Evolutionary conservation across 2,329 filamentous ascomycete species (phyloP).

Genomic region (Ambrosiella cleistominuta): DNA sequence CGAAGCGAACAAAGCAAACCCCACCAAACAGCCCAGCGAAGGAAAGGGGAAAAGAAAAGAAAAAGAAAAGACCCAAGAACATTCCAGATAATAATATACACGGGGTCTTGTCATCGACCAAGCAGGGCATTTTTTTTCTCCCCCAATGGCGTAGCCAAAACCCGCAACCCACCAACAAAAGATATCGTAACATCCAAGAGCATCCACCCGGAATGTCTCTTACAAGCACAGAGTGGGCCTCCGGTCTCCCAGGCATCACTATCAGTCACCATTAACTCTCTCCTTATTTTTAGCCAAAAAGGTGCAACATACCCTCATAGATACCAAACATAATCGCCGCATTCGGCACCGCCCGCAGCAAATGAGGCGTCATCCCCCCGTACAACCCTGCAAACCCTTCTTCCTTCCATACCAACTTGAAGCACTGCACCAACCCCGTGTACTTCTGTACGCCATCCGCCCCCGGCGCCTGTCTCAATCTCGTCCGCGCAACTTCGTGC

Average conservation of each 20-base stretch:
- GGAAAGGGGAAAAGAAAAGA: background rate
- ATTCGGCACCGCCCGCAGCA: constrained; percentile 78
- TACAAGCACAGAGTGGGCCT: background rate
- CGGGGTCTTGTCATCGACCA: background rate
- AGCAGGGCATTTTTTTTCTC: background rate
- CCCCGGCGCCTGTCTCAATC: constrained; percentile 69
- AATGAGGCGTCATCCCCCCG: constrained; percentile 77
- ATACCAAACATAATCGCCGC: constrained; percentile 95
- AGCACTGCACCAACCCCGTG: constrained; percentile 74
- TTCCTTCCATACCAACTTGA: constrained; percentile 71
- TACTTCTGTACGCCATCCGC: constrained; percentile 58
- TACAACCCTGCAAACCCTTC: constrained; percentile 77
- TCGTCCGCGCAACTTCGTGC: constrained; percentile 76
- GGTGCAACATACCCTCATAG: constrained; percentile 43
- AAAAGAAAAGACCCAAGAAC: background rate
- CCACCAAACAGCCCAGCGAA: background rate
- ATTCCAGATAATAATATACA: background rate
- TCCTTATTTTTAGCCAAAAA: constrained; percentile 21
- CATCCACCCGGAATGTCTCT: background rate
- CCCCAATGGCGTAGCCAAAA: background rate
- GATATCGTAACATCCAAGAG: background rate
- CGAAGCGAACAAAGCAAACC: no score
- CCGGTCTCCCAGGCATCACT: background rate
- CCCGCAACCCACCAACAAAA: background rate
- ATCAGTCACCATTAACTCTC: background rate